Base-by-base conservation (phyloP, 148 eudicot genomes). In the Fagopyrum homotropicum region DNA sequence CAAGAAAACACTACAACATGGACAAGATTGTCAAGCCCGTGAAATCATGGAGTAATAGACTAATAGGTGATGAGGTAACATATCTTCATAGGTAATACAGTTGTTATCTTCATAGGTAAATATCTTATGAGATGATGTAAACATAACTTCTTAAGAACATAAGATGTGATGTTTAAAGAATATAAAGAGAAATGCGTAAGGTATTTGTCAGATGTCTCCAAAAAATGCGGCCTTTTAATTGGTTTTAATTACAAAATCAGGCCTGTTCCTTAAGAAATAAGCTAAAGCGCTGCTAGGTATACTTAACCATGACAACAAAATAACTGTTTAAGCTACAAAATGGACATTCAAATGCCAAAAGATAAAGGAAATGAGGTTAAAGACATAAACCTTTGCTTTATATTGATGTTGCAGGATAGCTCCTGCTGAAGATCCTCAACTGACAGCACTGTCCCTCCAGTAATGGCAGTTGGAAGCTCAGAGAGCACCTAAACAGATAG, bases 341-440 rank as follows among this genome's bases (percentile, higher is more conserved):
- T 15, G 19, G 19, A 54, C 19, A 15, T n/a, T 55, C 7, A 55
- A 55, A 55, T 16, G 60, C 19, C 5, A 55, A 17, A 6, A 55
- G 60, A 55, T 11, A 69, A 15, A 19, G 14, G 43, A 8, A 75
- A 17, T 12, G 40, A 71, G 14, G n/a, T 46, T 10, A n/a, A 74
- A 54, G 51, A 60, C n/a, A 83, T 78, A 63, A 75, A 93, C 98
- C 98, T 91, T 74, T 93, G 98, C 84, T 89, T 93, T 73, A 93
- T 86, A 82, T 85, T 93, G 70, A 93, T 88, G 76, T 86, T 83
- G 83, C 98, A 91, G 52, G 85, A 72, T 12, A 89, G 84, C 80
- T 91, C 93, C 77, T 89, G 98, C 45, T 81, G 97, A 78, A 91
- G 90, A 86, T 93, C 98, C 88, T 93, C 97, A 74, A 93, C 89